Percentiles rank a stretch among this genome's conserved stretches.
Evolutionary conservation across 371 early-diverging fungal genomes (phyloP).

Genomic region (Rhizopus delemar): DNA sequence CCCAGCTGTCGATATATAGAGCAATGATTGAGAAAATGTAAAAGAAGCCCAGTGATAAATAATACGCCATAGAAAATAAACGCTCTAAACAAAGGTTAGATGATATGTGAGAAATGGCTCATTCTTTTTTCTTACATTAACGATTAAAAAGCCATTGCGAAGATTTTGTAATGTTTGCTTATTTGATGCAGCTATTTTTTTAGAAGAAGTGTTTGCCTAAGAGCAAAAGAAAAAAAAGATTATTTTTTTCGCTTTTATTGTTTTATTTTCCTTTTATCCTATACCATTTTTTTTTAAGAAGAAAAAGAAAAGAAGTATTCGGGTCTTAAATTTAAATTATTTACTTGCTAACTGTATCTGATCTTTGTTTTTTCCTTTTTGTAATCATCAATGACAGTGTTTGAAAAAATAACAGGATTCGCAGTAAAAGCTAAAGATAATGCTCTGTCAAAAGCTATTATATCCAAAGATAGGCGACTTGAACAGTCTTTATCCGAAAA

Average conservation of each 20-base stretch:
- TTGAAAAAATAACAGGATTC: conserved; percentile 43
- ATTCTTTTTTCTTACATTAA: conserved; percentile 57
- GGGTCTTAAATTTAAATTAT: background rate
- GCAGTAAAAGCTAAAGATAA: conserved; percentile 48
- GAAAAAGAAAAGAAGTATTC: background rate
- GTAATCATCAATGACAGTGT: conserved; percentile 30
- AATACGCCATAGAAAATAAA: conserved; percentile 61
- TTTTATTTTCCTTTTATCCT: background rate
- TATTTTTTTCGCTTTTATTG: background rate
- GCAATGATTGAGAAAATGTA: conserved; percentile 40
- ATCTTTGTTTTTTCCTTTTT: conserved; percentile 2
- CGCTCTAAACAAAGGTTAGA: conserved; percentile 31
- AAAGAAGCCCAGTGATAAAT: conserved; percentile 59
- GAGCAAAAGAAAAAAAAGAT: background rate
- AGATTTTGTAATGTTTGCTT: conserved; percentile 60
- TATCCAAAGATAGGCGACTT: conserved; percentile 47
- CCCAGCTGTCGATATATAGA: conserved; percentile 54
- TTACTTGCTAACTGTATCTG: background rate
- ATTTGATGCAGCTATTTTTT: conserved; percentile 72
- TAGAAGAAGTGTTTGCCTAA: conserved; percentile 79
- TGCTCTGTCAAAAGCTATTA: conserved; percentile 32
- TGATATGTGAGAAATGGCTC: background rate
- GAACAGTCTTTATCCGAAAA: conserved; percentile 38
- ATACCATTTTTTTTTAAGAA: background rate
- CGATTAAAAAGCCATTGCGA: conserved; percentile 58